phyloP scores from a whole-genome alignment of 2,329 filamentous ascomycete genomes.

The Endoconidiophora laricicola region DNA sequence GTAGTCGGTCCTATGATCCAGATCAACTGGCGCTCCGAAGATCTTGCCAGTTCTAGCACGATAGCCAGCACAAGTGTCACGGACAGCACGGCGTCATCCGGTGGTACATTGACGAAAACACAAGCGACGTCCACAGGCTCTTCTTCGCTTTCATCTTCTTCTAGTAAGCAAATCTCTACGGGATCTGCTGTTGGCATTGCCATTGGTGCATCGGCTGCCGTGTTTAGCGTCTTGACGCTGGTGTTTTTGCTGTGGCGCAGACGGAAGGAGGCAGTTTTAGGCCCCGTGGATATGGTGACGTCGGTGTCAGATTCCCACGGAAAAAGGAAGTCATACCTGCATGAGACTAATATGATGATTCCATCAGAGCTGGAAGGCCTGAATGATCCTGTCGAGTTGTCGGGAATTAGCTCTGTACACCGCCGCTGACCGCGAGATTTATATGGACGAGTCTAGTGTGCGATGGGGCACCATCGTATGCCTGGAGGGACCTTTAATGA shows the following conservation, averaged over 20 bases:
- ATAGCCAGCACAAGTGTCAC: not conserved
- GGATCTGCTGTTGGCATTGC: conserved; percentile 14
- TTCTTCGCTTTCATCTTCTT: not conserved
- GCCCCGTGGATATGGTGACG: conserved; percentile 17
- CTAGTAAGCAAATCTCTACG: not conserved
- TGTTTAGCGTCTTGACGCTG: not conserved
- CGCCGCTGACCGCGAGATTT: too few relatives aligned
- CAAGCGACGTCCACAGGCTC: not conserved
- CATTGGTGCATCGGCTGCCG: conserved; percentile 12
- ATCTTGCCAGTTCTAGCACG: conserved; percentile 14
- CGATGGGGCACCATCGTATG: too few relatives aligned
- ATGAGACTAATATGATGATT: not conserved
- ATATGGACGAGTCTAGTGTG: too few relatives aligned
- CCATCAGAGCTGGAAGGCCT: not conserved
- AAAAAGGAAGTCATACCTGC: not conserved
- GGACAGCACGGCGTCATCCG: not conserved
- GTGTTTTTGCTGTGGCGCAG: conserved; percentile 3
- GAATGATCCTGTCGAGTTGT: not conserved
- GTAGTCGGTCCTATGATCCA: conserved; percentile 19
- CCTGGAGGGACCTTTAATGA: too few relatives aligned
- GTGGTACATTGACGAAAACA: not conserved
- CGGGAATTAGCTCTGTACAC: too few relatives aligned
- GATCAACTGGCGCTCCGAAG: conserved; percentile 17
- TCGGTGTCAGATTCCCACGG: not conserved
- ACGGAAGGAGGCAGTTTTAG: not conserved